Conservation (phyloP, 768 basidiomycete genomes). For the Suillus tomentosus region DNA sequence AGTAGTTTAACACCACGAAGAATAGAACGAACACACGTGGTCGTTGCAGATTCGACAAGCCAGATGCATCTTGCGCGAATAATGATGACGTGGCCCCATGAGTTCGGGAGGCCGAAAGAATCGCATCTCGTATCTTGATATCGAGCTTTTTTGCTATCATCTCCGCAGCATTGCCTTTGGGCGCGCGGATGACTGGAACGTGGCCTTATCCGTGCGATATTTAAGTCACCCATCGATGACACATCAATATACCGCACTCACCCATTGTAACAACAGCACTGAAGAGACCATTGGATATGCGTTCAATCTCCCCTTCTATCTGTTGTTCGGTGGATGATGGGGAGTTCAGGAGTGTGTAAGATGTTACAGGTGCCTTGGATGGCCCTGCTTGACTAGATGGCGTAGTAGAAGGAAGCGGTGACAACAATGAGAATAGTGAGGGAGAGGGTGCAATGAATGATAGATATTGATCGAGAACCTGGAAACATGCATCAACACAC, state of each 20-base stretch:
- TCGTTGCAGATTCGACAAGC: constrained; percentile 82
- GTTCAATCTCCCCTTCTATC: constrained; percentile 92
- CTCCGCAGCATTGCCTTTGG: constrained; percentile 95
- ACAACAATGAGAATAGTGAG: constrained; percentile 87
- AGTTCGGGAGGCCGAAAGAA: constrained; percentile 69
- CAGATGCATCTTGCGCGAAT: constrained; percentile 80
- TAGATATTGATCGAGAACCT: constrained; percentile 96
- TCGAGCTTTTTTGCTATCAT: constrained; percentile 99
- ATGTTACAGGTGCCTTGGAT: constrained; percentile 47
- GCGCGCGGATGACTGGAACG: constrained; percentile 93
- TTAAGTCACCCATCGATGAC: constrained; percentile 2
- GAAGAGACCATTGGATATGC: constrained; percentile 87
- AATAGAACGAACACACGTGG: constrained; percentile 57
- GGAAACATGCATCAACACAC: constrained; percentile 12
- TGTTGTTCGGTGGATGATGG: constrained; percentile 87
- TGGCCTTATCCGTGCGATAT: constrained; percentile 54
- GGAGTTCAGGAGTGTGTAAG: constrained; percentile 89
- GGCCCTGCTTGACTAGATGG: constrained; percentile 36
- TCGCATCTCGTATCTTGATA: constrained; percentile 83
- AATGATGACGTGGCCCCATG: constrained; percentile 57
- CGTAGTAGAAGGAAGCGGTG: constrained; percentile 48
- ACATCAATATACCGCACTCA: constrained; percentile 34
- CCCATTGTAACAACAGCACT: constrained; percentile 89
- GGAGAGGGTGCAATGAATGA: constrained; percentile 95
- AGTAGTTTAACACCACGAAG: constrained; percentile 10